phyloP scores from a whole-genome alignment of 192 early-diverging fungal genomes.

The Funneliformis mosseae region DNA sequence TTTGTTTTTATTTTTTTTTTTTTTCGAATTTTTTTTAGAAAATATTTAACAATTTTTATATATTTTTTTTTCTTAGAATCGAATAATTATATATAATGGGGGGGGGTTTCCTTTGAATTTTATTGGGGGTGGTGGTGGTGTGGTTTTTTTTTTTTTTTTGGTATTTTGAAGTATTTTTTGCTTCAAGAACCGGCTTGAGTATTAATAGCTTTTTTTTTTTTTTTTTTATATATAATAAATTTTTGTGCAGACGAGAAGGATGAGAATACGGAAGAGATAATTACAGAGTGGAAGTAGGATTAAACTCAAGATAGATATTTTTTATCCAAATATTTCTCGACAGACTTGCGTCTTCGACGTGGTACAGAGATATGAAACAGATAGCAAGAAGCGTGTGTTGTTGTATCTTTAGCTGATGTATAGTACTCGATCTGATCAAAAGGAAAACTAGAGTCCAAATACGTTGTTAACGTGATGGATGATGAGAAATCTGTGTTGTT shows the following conservation, averaged over 20 bases:
- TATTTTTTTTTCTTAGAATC: background rate
- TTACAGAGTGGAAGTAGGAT: background rate
- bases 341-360: constrained; percentile 18
- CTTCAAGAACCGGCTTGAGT: constrained; percentile 38
- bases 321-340: constrained; percentile 1
- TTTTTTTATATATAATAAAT: background rate
- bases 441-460: constrained; percentile 12
- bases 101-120: background rate
- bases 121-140: too few relatives aligned
- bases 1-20: background rate
- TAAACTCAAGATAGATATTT: constrained; percentile 4
- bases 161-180: constrained; percentile 14
- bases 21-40: background rate
- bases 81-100: background rate
- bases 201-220: background rate
- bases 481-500: constrained; percentile 6
- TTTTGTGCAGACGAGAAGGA: background rate
- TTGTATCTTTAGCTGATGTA: background rate
- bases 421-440: constrained; percentile 1
- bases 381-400: background rate
- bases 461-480: constrained; percentile 22
- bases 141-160: constrained; percentile 9
- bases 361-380: background rate
- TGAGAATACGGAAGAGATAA: background rate
- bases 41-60: background rate